Evolutionary conservation across 176 grass and related monocot species (phyloP), one percentile per base, ranked within the genome.

Genomic region (Bolboschoenus planiculmis): DNA sequence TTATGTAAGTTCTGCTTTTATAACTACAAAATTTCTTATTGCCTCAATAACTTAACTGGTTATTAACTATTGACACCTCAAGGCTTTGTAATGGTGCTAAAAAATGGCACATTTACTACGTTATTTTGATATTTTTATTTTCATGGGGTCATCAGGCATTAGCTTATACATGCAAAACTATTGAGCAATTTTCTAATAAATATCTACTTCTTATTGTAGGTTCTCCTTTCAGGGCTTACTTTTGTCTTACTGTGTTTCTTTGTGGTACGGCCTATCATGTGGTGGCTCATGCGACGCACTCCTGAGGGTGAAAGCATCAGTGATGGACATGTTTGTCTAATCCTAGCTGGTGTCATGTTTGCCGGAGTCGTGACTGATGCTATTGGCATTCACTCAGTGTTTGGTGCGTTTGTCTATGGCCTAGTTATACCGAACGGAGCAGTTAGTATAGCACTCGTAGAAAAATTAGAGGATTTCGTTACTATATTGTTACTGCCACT

Each of bases 391-490:
- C 90, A 97, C 86, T 87, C 91, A 0, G 84, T 92, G 5, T 92
- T 94, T 66, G 91, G 91, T 6, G 89, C 94, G 0, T 90, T 97
- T 84, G 86, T 94, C 34, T 97, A 92, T 77, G 94, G 94, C 5
- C 79, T 97, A 4, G 84, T 90, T 75, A 89, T 97, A 50, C 91
- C 94, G 6, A 84, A 86, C 15, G 94, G 89, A 0, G 85, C 89
- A 16, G 70, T 97, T 23, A 87, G 91, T 31, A 85, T 90, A 29
- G 26, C 71, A 14, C 66, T 97, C 1, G 72, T 91, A 30, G 91
- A 94, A 51, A 93, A 89, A 88, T 60, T 94, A 20, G 88, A 97
- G 77, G 94, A 97, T 51, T 87, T 97, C 57, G 88, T 97, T 46
- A 92, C 81, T 0, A 85, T 87, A 0, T 58, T 97, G 23, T 61